phyloP scores from a whole-genome alignment of 257 asterid species.

The Jasminum sambac region DNA sequence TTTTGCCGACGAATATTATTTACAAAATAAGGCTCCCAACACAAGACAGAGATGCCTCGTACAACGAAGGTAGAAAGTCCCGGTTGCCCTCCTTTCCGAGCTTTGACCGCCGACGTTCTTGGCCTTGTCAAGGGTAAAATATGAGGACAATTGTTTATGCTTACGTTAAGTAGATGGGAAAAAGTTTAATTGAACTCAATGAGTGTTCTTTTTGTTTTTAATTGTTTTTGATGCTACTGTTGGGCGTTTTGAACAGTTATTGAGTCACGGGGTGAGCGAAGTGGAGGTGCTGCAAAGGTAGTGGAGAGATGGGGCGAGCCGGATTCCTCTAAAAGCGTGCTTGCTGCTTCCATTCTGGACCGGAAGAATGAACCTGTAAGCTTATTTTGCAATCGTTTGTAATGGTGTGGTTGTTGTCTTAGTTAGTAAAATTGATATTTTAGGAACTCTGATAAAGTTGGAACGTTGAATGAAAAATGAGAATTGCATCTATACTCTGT shows the following conservation, averaged over 20 bases:
- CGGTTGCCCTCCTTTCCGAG: conserved; percentile 87
- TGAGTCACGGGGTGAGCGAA: conserved; percentile 54
- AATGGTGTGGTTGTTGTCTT: neutral
- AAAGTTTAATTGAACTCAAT: neutral
- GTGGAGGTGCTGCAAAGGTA: conserved; percentile 57
- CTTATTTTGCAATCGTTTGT: conserved; percentile 3
- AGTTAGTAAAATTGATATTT: neutral
- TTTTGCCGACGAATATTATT: neutral
- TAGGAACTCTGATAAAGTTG: neutral
- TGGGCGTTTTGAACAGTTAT: conserved; percentile 44
- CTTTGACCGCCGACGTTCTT: conserved; percentile 70
- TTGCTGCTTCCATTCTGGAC: conserved; percentile 66
- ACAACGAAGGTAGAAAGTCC: conserved; percentile 69
- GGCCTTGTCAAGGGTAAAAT: conserved; percentile 81
- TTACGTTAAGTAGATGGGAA: conserved; percentile 3
- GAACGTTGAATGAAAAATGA: neutral
- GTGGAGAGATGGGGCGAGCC: conserved; percentile 94
- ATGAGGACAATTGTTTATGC: neutral
- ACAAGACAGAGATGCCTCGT: conserved; percentile 61
- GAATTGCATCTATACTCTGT: neutral
- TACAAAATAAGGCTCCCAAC: neutral
- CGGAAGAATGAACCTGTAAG: conserved; percentile 80
- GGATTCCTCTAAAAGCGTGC: conserved; percentile 62
- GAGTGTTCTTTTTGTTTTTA: neutral
- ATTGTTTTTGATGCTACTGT: neutral